Evolutionary conservation across 2,329 filamentous ascomycete species (phyloP), one percentile per base, ranked within the genome.

Genomic region (Pestalotiopsis sp.): DNA sequence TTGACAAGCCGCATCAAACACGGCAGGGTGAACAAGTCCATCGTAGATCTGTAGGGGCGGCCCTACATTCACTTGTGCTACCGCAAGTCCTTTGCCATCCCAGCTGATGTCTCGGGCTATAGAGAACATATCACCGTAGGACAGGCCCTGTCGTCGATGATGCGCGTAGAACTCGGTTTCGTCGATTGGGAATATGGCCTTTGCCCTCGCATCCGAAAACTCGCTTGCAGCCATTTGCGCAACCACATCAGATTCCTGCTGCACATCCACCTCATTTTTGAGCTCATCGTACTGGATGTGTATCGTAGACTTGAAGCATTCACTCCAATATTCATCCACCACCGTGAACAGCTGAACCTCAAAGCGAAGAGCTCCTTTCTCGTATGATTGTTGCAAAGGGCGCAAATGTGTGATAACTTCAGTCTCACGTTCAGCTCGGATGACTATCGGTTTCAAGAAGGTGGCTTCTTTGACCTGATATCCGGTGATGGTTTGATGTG

Each of bases 1-100:
- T 5, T 82, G 79, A 64, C 82, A 76, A 11, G 74, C 75, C 0
- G 76, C 72, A 68, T 83, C 81, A 3, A 83, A 71, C 6, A 82
- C 72, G 12, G 77, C 77, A 1, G 81, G 81, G 66, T 83, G 81
- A 14, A 81, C 75, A 7, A 80, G 68, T 45, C 73, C 75, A 13
- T 69, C 70, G 3, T 73, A 75, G 56, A 70, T 68, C 25, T 71
- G 67, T 17, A 71, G 70, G 49, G 69, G 56, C 14, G 71, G 74
- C 14, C 20, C 57, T 17, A 59, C 57, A 23, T 59, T 23, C 3
- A 59, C 57, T 27, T 36, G 57, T 17, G 73, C 75, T 6, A 77
- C 71, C 3, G 74, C 68, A 11, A 64, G 72, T 7, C 57, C 49
- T 13, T 68, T 71, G 14, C 73, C 74, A 25, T 80, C 76, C 75